phyloP scores from a whole-genome alignment of 352 stramenopile genomes.

The Globisporangium camurandrum region DNA sequence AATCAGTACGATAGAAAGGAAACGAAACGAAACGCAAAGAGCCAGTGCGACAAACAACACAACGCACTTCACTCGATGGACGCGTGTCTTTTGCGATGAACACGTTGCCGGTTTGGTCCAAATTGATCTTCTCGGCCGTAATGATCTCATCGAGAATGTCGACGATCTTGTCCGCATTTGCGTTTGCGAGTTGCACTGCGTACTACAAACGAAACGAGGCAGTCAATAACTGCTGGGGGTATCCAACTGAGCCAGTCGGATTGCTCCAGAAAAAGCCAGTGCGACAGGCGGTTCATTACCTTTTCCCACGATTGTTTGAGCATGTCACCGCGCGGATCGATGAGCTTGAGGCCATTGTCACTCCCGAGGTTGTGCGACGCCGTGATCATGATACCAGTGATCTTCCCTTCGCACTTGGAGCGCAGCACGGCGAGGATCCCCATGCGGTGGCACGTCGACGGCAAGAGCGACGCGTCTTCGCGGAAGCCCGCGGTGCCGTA shows the following conservation, averaged over 20 bases:
- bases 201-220: constrained; percentile 21
- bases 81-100: constrained; percentile 93
- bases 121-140: constrained; percentile 66
- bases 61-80: constrained; percentile 52
- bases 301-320: constrained; percentile 87
- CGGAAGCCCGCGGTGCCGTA: constrained; percentile 97
- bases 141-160: constrained; percentile 75
- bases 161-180: constrained; percentile 70
- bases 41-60: background rate
- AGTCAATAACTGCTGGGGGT: background rate
- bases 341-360: constrained; percentile 95
- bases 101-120: constrained; percentile 78
- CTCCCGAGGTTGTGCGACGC: constrained; percentile 88
- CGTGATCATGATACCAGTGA: constrained; percentile 92
- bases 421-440: constrained; percentile 81
- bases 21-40: background rate
- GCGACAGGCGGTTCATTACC: too few relatives aligned
- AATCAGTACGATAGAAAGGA: background rate
- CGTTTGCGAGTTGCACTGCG: constrained; percentile 77
- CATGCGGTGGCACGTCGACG: constrained; percentile 90
- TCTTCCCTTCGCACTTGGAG: constrained; percentile 74
- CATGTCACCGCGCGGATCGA: constrained; percentile 92
- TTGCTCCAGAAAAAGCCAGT: too few relatives aligned
- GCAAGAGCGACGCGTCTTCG: constrained; percentile 84
- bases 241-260: background rate